Base-by-base conservation (phyloP, 2,329 filamentous ascomycete genomes). In the Neofusicoccum cordaticola region DNA sequence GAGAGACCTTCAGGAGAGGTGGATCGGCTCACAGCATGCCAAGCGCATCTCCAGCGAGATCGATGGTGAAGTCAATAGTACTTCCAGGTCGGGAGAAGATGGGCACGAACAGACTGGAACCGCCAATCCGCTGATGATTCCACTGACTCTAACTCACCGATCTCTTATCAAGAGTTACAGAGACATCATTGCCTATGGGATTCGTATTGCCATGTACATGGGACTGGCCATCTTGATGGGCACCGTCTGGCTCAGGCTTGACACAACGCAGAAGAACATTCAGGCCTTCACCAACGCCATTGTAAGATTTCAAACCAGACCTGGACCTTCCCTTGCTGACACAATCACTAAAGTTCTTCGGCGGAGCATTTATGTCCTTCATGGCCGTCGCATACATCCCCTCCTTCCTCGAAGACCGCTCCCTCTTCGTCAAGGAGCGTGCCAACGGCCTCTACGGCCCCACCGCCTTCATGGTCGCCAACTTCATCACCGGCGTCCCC, bases 201-300 rank as follows among this genome's bases (percentile, higher is more conserved):
- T 95, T 69, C 86, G 92, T 3, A 82, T 95, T 47, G 88, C 85
- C 45, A 96, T 96, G 91, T 95, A 96, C 75, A 82, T 89, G 66
- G 86, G 86, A 78, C 82, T 96, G 15, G 91, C 91, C 1, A 86
- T 95, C 69, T 89, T 95, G 85, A 93, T 94, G 89, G 92, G 92
- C 4, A 96, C 92, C 0, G 90, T 96, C 12, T 96, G 91, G 88
- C 79, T 96, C 13, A 86, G 92, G 5, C 82, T 96, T 2, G 79
- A 83, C 3, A 83, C 88, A 0, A 79, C 83, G 0, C 92, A 96
- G 73, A 80, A 83, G 64, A 89, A 90, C 65, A 94, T 96, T 69
- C 89, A 92, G 70, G 87, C 91, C 0, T 90, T 91, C 71, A 92
- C 88, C 75, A 96, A 96, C 74, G 90, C 91, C 53, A 90, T 96